Evolutionary conservation across 257 asterid species (phyloP).

Genomic region (Fraxinus excelsior): DNA sequence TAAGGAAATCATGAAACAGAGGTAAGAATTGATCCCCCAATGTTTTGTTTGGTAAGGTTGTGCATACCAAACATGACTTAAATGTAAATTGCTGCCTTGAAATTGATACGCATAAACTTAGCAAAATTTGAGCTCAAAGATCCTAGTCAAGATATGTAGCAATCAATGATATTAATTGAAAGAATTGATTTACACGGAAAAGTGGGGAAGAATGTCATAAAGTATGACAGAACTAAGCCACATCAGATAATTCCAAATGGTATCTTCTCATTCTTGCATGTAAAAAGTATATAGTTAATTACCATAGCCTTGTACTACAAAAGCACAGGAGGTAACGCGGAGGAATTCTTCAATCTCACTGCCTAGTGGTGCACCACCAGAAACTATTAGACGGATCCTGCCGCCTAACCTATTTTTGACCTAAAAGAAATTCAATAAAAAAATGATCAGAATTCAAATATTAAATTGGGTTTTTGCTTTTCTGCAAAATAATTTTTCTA

Average conservation of each 20-base stretch:
- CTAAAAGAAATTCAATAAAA: slow-evolving; percentile 33
- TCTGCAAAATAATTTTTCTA: not conserved
- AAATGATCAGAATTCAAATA: slow-evolving; percentile 5
- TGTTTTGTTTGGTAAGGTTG: not conserved
- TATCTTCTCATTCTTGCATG: not conserved
- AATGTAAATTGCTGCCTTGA: not conserved
- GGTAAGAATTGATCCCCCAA: not conserved
- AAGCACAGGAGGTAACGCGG: slow-evolving; percentile 89
- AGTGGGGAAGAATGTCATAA: not conserved
- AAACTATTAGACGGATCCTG: slow-evolving; percentile 79
- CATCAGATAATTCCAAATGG: not conserved
- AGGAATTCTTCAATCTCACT: slow-evolving; percentile 90
- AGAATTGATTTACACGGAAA: not conserved
- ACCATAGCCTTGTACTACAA: slow-evolving; percentile 97
- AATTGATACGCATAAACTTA: not conserved
- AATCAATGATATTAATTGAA: not conserved
- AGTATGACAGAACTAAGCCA: not conserved
- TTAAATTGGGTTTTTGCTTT: not conserved
- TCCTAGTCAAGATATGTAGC: not conserved
- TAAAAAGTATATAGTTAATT: slow-evolving; percentile 11
- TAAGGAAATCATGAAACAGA: not conserved
- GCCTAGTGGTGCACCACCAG: slow-evolving; percentile 97
- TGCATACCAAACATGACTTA: not conserved
- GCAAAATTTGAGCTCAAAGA: not conserved
- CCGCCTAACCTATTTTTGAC: slow-evolving; percentile 91